Conservation (phyloP, 495 filamentous ascomycete species). For the Neurospora discreta region DNA sequence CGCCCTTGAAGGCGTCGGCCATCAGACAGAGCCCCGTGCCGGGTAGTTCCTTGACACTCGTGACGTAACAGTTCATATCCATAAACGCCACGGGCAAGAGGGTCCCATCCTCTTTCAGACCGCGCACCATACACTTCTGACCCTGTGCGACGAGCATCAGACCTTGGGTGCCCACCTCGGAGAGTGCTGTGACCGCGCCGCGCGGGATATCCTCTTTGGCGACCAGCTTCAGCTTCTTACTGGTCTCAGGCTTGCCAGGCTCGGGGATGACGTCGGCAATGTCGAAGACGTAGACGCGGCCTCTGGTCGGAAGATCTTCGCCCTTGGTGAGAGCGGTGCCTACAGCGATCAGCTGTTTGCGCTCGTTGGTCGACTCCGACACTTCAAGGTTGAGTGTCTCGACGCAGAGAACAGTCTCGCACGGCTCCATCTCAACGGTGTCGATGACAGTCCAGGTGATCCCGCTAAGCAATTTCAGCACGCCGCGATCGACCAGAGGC, state of each 20-base stretch:
- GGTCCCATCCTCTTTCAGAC: conserved; percentile 86
- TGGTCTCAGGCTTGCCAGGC: conserved; percentile 72
- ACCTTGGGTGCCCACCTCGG: conserved; percentile 81
- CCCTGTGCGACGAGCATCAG: conserved; percentile 87
- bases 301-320: conserved; percentile 76
- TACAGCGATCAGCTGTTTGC: conserved; percentile 67
- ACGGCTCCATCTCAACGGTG: conserved; percentile 54
- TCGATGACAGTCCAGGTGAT: conserved; percentile 69
- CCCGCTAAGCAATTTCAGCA: conserved; percentile 62
- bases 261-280: conserved; percentile 84
- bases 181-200: conserved; percentile 84
- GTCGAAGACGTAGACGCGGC: conserved; percentile 85
- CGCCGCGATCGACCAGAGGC: conserved; percentile 55
- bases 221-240: conserved; percentile 71
- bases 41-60: conserved; percentile 64
- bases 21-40: conserved; percentile 75
- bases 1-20: conserved; percentile 80
- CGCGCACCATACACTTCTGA: conserved; percentile 93
- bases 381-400: conserved; percentile 78
- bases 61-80: conserved; percentile 92
- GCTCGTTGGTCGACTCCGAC: conserved; percentile 80
- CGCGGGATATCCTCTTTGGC: conserved; percentile 78
- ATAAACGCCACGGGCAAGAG: conserved; percentile 93
- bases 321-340: conserved; percentile 76
- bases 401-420: conserved; percentile 68